Evolutionary conservation across 345 rosid genomes (phyloP).

Genomic region (Psidium friedrichsthalianum): DNA sequence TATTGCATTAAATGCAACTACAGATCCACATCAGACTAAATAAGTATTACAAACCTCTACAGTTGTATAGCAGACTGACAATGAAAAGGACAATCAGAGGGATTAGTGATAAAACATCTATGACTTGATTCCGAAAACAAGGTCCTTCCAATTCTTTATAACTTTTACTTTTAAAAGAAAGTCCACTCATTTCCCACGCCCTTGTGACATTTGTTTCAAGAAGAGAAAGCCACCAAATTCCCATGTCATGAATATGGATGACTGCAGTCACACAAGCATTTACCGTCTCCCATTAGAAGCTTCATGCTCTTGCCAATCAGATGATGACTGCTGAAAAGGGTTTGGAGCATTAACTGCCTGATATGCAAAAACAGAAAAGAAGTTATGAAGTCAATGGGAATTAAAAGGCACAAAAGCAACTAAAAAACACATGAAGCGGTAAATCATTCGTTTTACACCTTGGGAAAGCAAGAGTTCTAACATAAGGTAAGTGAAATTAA

Average conservation of each 20-base stretch:
- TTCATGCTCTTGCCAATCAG: slow-evolving; percentile 95
- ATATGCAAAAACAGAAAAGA: background rate
- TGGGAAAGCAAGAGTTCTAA: background rate
- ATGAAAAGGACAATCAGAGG: background rate
- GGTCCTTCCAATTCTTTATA: background rate
- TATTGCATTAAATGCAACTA: background rate
- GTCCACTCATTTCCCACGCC: background rate
- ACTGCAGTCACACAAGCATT: background rate
- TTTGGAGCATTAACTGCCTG: slow-evolving; percentile 23
- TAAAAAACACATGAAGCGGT: background rate
- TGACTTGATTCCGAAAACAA: background rate
- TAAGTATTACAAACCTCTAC: background rate
- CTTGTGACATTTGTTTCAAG: background rate
- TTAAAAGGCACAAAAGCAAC: background rate
- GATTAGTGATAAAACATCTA: background rate
- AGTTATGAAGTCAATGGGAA: background rate
- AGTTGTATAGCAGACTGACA: background rate
- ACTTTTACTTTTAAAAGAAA: background rate
- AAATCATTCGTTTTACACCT: background rate
- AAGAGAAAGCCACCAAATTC: background rate
- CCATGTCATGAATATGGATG: background rate
- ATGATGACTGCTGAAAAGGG: slow-evolving; percentile 37
- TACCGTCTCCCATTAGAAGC: slow-evolving; percentile 89
- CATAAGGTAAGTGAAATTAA: background rate
- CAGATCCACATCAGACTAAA: background rate